A percentile compares a stretch with the other conserved stretches of the same genome.
These are phyloP conservation scores for Jamesozyma lodderae DNA, from an alignment of 805 yeast genomes.

Conservation along the genomic window DNA sequence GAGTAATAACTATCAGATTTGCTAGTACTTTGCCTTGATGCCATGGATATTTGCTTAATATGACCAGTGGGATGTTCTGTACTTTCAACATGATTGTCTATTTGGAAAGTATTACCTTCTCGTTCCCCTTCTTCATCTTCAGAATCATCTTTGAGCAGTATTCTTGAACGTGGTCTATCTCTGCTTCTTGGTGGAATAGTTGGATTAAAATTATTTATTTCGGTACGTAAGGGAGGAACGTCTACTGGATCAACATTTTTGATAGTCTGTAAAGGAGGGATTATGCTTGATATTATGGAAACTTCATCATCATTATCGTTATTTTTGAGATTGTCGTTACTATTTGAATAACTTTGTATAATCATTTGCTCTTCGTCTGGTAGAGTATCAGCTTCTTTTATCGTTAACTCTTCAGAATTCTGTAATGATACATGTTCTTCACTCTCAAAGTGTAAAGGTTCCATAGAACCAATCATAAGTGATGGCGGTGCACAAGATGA, in stretches of 20 bases:
- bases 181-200: constrained; percentile 29
- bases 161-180: constrained; percentile 26
- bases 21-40: constrained; percentile 4
- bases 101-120: too few species aligned
- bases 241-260: constrained; percentile 6
- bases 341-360: neutral
- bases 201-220: constrained; percentile 20
- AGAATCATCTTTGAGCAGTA: constrained; percentile 7
- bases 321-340: neutral
- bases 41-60: neutral
- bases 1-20: constrained; percentile 22
- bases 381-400: too few species aligned
- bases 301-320: neutral
- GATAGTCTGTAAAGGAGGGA: constrained; percentile 19
- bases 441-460: neutral
- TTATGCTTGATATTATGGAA: constrained; percentile 14
- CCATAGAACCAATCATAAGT: neutral
- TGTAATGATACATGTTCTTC: too few species aligned
- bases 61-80: neutral
- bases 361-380: too few species aligned
- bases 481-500: constrained; percentile 2
- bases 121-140: neutral
- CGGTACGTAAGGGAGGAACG: constrained; percentile 11
- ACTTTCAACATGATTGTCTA: neutral
- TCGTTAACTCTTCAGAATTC: too few species aligned